Base-by-base conservation (phyloP, 1,139 yeast species). In the Sugiyamaella xylanicola region DNA sequence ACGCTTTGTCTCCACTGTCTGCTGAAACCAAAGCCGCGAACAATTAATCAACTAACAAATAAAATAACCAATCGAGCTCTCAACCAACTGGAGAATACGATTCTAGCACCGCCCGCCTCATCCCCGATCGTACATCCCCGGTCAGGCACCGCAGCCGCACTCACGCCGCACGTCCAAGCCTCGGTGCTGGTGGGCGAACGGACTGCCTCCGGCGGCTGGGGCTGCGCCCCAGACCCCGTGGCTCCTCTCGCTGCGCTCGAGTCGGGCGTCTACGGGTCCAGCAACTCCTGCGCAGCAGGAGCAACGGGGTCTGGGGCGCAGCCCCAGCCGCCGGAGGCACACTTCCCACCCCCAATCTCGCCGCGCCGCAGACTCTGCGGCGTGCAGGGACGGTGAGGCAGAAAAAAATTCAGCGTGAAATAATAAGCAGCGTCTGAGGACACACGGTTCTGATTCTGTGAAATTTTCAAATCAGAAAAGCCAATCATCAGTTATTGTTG, bases 361-460 rank as follows among this genome's bases (percentile, higher is more conserved):
- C 29, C 29, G 29, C 29, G 9, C 29, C 8, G 29, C 29, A 5
- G 29, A 25, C 5, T 9, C 8, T 5, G 29, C 5, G 29, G 29
- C 5, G 29, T 5, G 29, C 8, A 25, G 29, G n/a, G 29, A 25
- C 9, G 29, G 29, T 25, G 29, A 5, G 29, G 29, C 29, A 25
- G 37, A 32, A 45, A 45, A 45, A 45, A 45, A 45, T 45, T 45
- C 40, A 45, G 15, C 15, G 15, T 8, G 4, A 32, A 32, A 25
- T 25, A 32, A 32, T n/a, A 32, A 20, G 32, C 25, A 29, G n/a
- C 29, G 25, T 9, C 40, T 22, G 40, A 45, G 48, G 48, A 45
- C 48, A 45, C 29, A 45, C 48, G 32, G 40, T 32, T 29, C 32
- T 32, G 48, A 32, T 45, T 45, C 17, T 45, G 17, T 29, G 20